These are phyloP conservation scores for Patellaria atrata DNA, from an alignment of 495 filamentous ascomycete genomes.

Conservation along the genomic window DNA sequence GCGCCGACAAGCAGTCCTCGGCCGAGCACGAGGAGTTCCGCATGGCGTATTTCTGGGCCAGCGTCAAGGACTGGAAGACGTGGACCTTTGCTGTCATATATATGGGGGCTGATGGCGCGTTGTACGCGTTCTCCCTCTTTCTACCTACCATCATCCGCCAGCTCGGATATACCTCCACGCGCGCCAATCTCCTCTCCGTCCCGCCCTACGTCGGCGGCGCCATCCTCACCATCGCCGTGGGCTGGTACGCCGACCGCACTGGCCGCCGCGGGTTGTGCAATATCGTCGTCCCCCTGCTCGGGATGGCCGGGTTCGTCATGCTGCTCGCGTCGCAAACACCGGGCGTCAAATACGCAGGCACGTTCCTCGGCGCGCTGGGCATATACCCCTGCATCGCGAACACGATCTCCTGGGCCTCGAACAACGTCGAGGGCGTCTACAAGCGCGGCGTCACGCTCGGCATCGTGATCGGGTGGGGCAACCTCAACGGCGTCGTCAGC, in stretches of 20 bases:
- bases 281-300: conserved; percentile 53
- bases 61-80: conserved; percentile 79
- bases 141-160: conserved; percentile 70
- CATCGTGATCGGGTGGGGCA: conserved; percentile 66
- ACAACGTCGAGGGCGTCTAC: conserved; percentile 86
- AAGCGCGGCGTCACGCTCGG: conserved; percentile 80
- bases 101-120: conserved; percentile 37
- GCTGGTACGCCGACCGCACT: conserved; percentile 68
- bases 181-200: conserved; percentile 68
- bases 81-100: conserved; percentile 40
- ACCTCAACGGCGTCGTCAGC: conserved; percentile 74
- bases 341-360: conserved; percentile 63
- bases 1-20: conserved; percentile 59
- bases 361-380: conserved; percentile 73
- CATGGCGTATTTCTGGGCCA: conserved; percentile 58
- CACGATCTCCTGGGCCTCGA: conserved; percentile 76
- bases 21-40: conserved; percentile 71
- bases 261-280: conserved; percentile 69
- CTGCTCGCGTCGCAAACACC: conserved; percentile 47
- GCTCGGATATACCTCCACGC: conserved; percentile 55
- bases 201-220: conserved; percentile 82
- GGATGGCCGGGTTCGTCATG: conserved; percentile 67
- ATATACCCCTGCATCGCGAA: conserved; percentile 92
- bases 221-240: conserved; percentile 58
- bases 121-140: conserved; percentile 88